Base-by-base conservation (phyloP, 2,329 filamentous ascomycete species). In the Orbilia ellipsospora region DNA sequence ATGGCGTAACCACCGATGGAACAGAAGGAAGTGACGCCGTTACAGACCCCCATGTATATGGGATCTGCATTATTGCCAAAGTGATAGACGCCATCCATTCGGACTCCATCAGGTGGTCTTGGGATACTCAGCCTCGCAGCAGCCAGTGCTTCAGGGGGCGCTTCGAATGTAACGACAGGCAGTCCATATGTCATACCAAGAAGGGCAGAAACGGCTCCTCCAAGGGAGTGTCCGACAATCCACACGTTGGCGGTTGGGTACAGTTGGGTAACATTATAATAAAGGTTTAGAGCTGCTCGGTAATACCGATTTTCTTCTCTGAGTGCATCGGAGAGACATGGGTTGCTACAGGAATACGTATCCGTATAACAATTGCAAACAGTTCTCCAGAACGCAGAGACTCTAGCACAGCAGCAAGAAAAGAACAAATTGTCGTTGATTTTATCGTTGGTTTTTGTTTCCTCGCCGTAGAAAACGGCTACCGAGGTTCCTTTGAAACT, bases 401-500 rank as follows among this genome's bases (percentile, higher is more conserved):
- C 73, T 44, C 79, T 93, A 2, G 89, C 95, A 83, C 95, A 99
- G 83, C 95, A 99, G 84, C 95, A 99, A 81, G 94, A 96, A 84
- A 97, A 97, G 83, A 96, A 97, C 8, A 99, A 86, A 81, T 99
- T 99, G 83, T 99, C 95, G 82, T 98, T 99, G 80, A 94, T 86
- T 84, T 99, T 99, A 84, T 99, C 95, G 79, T 97, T 97, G 26
- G 93, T 96, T 0, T 94, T 98, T 0, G 95, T 98, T 61, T 94
- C 94, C 44, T 94, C 92, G n/a, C 95, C 95, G 82, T 98, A 94
- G 81, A 97, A 98, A 2, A 98, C 90, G 12, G 95, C 94, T 1
- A 90, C 88, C 0, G 90, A 92, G 0, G 94, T 97, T 64, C 94
- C 95, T 83, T 99, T 99, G 68, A 99, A 83, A 4, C 93, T 94